Base-by-base conservation (phyloP, 805 yeast genomes). In the Wickerhamomyces ciferrii region DNA sequence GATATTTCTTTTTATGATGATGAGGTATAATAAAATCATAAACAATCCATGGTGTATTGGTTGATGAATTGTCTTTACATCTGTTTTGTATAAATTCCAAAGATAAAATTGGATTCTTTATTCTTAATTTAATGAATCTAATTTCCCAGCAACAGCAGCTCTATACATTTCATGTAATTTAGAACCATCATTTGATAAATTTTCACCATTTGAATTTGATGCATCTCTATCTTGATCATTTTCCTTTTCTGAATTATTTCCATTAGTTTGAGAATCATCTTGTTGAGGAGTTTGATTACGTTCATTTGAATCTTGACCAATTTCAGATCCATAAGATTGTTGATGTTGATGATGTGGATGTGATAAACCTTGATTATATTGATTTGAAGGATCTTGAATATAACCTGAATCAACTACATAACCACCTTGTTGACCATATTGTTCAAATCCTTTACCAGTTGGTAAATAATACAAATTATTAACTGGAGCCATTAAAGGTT, bases 81-180 rank as follows among this genome's bases (percentile, higher is more conserved):
- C n/a, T n/a, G n/a, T n/a, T n/a, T n/a, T n/a, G n/a, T n/a, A n/a
- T n/a, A n/a, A n/a, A n/a, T n/a, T n/a, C n/a, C n/a, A n/a, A n/a
- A n/a, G n/a, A n/a, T n/a, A n/a, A n/a, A n/a, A n/a, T n/a, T n/a
- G n/a, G n/a, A n/a, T n/a, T n/a, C n/a, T n/a, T n/a, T n/a, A n/a
- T n/a, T n/a, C n/a, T n/a, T 43, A 53, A 39, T 47, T 48, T 50
- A 55, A 45, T 13, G 56, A 53, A 43, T 57, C 60, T 39, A 59
- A 40, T 46, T 53, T 56, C 21, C 58, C 60, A 41, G 52, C 55
- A 34, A 51, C 55, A 24, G 61, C 61, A 41, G 62, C 59, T 43
- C 56, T 52, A 48, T 56, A 57, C 56, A 60, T 51, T 41, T 59
- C 60, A 39, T 55, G 55, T 38, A 55, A 41, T 37, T 58, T 58